Evolutionary conservation across 2,329 filamentous ascomycete genomes (phyloP).

Genomic region (Keithomyces neogunnii): DNA sequence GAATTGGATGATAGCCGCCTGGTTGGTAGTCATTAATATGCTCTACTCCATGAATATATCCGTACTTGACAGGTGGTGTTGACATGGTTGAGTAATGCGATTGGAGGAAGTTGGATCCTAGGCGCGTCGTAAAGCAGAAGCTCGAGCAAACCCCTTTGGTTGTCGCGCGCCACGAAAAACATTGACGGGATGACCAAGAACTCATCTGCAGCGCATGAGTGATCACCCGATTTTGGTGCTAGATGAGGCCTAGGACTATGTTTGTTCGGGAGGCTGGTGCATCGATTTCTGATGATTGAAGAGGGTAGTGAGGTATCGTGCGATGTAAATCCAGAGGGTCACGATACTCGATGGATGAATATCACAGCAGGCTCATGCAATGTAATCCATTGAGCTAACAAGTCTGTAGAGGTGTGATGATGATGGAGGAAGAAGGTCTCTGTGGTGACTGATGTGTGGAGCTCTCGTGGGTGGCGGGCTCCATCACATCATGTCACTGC

Average conservation of each 20-base stretch:
- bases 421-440: too few relatives aligned
- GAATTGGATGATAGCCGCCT: slow-evolving; percentile 30
- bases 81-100: slow-evolving; percentile 3
- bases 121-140: not conserved
- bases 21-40: slow-evolving; percentile 7
- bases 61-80: slow-evolving; percentile 7
- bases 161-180: not conserved
- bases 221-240: not conserved
- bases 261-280: not conserved
- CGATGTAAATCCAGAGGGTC: too few relatives aligned
- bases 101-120: not conserved
- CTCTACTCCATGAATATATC: slow-evolving; percentile 16
- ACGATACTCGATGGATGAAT: too few relatives aligned
- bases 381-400: too few relatives aligned
- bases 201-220: not conserved
- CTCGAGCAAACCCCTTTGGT: not conserved
- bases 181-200: not conserved
- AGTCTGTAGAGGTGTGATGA: too few relatives aligned
- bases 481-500: too few relatives aligned
- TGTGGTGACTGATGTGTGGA: too few relatives aligned
- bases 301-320: too few relatives aligned
- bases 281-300: not conserved
- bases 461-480: too few relatives aligned
- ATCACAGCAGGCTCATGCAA: too few relatives aligned
- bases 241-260: not conserved